Evolutionary conservation across 1,139 yeast species (phyloP).

Genomic region (Arxiozyma telluris): DNA sequence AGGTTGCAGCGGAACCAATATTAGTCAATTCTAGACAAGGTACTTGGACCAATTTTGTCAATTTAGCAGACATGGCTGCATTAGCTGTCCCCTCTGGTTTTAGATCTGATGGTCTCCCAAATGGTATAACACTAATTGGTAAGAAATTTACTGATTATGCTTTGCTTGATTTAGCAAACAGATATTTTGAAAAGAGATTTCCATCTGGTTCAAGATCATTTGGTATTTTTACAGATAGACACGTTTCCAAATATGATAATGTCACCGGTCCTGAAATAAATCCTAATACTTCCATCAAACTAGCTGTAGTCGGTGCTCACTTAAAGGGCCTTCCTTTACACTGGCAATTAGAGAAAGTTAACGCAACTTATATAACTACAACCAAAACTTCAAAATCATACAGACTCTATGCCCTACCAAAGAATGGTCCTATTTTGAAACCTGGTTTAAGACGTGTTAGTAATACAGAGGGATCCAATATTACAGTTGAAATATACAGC

Average conservation of each 20-base stretch:
- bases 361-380: conserved; percentile 60
- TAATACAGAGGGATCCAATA: conserved; percentile 44
- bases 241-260: conserved; percentile 32
- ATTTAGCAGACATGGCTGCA: conserved; percentile 87
- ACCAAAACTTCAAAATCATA: conserved; percentile 70
- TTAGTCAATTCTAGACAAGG: conserved; percentile 82
- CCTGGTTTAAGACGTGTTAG: conserved; percentile 79
- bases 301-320: conserved; percentile 97
- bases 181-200: conserved; percentile 48
- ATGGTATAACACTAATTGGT: conserved; percentile 80
- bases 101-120: conserved; percentile 75
- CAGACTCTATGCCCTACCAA: conserved; percentile 73
- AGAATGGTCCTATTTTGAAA: conserved; percentile 61
- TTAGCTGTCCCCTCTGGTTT: conserved; percentile 87
- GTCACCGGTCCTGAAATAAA: conserved; percentile 36
- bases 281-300: conserved; percentile 38
- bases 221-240: conserved; percentile 33
- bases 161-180: conserved; percentile 68
- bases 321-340: conserved; percentile 79
- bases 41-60: conserved; percentile 92
- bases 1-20: conserved; percentile 71
- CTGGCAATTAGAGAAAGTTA: conserved; percentile 85
- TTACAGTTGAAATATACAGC: conserved; percentile 73
- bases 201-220: conserved; percentile 39
- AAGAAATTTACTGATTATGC: conserved; percentile 82